These are phyloP conservation scores for Strigomonas culicis DNA, from an alignment of 208 protist genomes.

Conservation along the genomic window DNA sequence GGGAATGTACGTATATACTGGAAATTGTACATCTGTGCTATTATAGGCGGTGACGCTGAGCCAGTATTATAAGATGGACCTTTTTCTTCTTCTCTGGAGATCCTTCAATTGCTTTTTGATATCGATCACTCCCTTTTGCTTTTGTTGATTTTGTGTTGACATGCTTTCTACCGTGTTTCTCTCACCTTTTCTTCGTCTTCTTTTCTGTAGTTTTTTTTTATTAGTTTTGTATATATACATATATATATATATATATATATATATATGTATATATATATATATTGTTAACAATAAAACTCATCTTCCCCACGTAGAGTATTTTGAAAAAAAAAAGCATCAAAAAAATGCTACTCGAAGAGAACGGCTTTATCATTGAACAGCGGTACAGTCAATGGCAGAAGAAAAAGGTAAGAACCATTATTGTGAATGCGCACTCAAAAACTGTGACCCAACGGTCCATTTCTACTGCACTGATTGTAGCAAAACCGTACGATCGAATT, in stretches of 20 bases:
- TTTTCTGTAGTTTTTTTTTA: neutral
- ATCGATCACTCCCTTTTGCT: constrained; percentile 10
- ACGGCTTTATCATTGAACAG: constrained; percentile 55
- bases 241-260: constrained; percentile 2
- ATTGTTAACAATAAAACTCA: neutral
- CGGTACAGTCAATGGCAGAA: constrained; percentile 84
- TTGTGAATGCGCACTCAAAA: constrained; percentile 75
- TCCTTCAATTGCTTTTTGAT: constrained; percentile 6
- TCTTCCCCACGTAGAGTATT: neutral
- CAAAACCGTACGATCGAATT: constrained; percentile 82
- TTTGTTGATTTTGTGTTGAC: neutral
- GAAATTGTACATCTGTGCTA: neutral
- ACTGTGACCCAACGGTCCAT: constrained; percentile 49
- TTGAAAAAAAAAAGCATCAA: constrained; percentile 1
- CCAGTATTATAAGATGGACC: neutral
- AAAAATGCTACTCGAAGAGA: constrained; percentile 23
- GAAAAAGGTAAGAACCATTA: constrained; percentile 80
- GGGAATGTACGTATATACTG: neutral
- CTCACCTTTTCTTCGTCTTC: neutral
- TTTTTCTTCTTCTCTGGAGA: neutral
- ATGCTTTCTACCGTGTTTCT: neutral
- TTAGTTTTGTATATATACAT: constrained; percentile 4
- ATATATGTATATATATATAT: neutral
- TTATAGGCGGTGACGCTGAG: neutral
- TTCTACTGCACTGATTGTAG: constrained; percentile 52